Evolutionary conservation across 768 basidiomycete species (phyloP).

Genomic region (Cyclocybe cylindracea): DNA sequence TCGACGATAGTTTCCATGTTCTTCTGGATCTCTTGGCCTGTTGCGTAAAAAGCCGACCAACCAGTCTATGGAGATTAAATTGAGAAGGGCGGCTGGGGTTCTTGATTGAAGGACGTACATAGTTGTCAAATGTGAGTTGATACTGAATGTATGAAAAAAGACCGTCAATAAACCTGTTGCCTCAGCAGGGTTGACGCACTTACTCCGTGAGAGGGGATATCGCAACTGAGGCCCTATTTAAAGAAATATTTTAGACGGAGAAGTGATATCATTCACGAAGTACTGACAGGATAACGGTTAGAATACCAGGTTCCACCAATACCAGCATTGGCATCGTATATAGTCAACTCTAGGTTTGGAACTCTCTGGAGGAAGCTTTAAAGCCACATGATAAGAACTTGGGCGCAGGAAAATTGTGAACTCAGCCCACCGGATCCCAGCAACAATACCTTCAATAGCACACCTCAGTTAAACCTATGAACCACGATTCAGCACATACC

Average conservation of each 20-base stretch:
- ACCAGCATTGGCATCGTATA: constrained; percentile 61
- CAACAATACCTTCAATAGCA: constrained; percentile 43
- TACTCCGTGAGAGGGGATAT: constrained; percentile 59
- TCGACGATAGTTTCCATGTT: constrained; percentile 57
- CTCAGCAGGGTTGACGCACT: constrained; percentile 14
- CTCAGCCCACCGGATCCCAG: constrained; percentile 49
- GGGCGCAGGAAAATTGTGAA: background rate
- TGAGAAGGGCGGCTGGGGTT: background rate
- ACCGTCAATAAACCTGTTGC: background rate
- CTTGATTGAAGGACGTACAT: constrained; percentile 30
- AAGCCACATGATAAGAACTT: background rate
- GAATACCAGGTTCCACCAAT: constrained; percentile 66
- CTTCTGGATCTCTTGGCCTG: constrained; percentile 57
- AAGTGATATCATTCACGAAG: background rate
- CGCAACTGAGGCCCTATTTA: constrained; percentile 56
- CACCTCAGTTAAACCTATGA: background rate
- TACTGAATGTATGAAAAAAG: constrained; percentile 37
- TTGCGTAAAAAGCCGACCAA: constrained; percentile 64
- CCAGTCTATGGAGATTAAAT: constrained; percentile 36
- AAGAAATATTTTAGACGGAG: background rate
- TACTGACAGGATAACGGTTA: constrained; percentile 54
- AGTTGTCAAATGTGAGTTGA: constrained; percentile 57
- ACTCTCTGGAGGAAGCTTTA: constrained; percentile 52
- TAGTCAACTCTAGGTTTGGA: constrained; percentile 51
- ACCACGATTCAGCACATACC: constrained; percentile 31